Percentiles rank a stretch among this genome's conserved stretches.
These are phyloP conservation scores for Cocos nucifera DNA, from an alignment of 176 grass and related monocot species.

Conservation along the genomic window DNA sequence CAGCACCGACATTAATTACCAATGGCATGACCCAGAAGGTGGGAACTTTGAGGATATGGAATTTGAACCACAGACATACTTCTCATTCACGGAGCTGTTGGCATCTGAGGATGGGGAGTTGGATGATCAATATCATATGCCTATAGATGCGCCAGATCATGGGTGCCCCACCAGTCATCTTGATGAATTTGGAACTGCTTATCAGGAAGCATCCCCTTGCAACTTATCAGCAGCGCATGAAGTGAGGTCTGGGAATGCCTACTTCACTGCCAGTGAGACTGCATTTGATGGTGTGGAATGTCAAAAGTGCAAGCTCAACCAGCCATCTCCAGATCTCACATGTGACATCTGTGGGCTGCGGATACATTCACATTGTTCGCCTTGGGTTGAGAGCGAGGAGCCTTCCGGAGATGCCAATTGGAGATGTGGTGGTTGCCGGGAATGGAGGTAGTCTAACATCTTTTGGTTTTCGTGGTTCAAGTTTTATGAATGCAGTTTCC, in stretches of 20 bases:
- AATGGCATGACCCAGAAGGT: constrained; percentile 32
- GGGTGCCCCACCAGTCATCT: constrained; percentile 10
- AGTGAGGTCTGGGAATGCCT: constrained; percentile 26
- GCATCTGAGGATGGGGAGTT: constrained; percentile 49
- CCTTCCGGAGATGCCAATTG: constrained; percentile 23
- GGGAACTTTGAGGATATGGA: constrained; percentile 26
- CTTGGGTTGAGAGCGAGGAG: constrained; percentile 37
- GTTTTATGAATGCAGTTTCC: too few species aligned
- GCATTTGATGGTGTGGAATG: constrained; percentile 24
- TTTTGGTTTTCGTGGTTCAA: too few species aligned
- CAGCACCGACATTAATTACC: constrained; percentile 20
- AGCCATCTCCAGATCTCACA: constrained; percentile 45
- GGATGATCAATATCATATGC: constrained; percentile 38
- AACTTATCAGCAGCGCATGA: constrained; percentile 13
- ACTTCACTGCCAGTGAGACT: constrained; percentile 11
- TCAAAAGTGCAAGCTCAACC: constrained; percentile 37
- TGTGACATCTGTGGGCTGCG: constrained; percentile 46
- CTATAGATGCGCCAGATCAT: constrained; percentile 20
- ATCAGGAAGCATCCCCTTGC: constrained; percentile 24
- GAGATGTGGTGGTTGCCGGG: constrained; percentile 64
- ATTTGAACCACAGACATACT: constrained; percentile 69
- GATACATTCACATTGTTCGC: constrained; percentile 56
- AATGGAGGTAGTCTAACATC: constrained; percentile 23
- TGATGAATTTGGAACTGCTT: constrained; percentile 28
- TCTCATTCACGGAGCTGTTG: constrained; percentile 69